Conservation (phyloP, 805 yeast genomes). For the Candida morakotiae region DNA sequence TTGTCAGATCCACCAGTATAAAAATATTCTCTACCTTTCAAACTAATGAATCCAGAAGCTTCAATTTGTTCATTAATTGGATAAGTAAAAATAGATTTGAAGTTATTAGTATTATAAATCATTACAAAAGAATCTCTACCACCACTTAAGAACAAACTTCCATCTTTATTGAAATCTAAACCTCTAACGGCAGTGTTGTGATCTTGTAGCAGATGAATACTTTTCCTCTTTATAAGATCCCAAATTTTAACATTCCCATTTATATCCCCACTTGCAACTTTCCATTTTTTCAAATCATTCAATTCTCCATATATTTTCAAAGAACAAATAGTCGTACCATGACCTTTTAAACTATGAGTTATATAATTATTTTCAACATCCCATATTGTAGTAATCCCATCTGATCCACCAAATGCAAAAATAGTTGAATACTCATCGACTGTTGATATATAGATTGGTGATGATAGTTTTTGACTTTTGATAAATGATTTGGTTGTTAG, state of each 20-base stretch:
- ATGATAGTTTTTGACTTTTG: conserved; percentile 56
- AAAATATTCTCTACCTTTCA: conserved; percentile 30
- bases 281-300: conserved; percentile 61
- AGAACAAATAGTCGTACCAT: conserved; percentile 83
- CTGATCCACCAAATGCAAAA: conserved; percentile 92
- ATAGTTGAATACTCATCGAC: conserved; percentile 79
- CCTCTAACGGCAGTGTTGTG: conserved; percentile 88
- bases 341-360: conserved; percentile 91
- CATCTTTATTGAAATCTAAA: conserved; percentile 54
- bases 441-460: conserved; percentile 78
- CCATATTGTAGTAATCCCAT: conserved; percentile 88
- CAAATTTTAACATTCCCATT: conserved; percentile 54
- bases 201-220: conserved; percentile 58
- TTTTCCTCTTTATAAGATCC: conserved; percentile 72
- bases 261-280: conserved; percentile 66
- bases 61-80: conserved; percentile 75
- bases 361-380: conserved; percentile 84
- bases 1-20: conserved; percentile 80
- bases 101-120: conserved; percentile 51
- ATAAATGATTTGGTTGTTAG: conserved; percentile 35
- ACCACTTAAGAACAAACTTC: conserved; percentile 63
- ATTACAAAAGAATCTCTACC: conserved; percentile 83
- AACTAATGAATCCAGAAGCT: conserved; percentile 51
- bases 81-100: conserved; percentile 59
- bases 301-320: conserved; percentile 68